Evolutionary conservation across 2,329 filamentous ascomycete genomes (phyloP), one percentile per base, ranked within the genome.

Genomic region (Periconia sp.): DNA sequence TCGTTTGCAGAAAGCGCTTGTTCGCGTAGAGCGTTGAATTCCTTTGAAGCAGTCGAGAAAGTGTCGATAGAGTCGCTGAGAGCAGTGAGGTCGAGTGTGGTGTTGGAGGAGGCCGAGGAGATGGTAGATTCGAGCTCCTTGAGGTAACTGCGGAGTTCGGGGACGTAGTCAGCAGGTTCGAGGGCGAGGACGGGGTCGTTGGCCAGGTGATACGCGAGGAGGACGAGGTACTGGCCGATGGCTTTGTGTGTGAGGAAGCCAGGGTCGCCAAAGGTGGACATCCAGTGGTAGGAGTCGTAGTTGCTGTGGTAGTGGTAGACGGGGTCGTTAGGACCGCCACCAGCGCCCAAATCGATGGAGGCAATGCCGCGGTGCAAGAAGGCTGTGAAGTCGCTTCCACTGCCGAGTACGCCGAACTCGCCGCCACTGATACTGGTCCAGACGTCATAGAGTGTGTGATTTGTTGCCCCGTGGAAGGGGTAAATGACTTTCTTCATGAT

Each of bases 271-370:
- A 76, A 82, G 0, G 70, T 77, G 0, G 66, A 59, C 79, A 83
- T 82, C 81, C 81, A 83, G 53, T 78, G 74, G 55, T 79, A 81
- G 31, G 72, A 67, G 56, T 81, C 67, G 68, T 81, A 81, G 60
- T 71, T 73, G 27, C 73, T 76, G 59, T 81, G 78, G 60, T 80
- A 80, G 30, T 72, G 78, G 51, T 80, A 81, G 9, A 81, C 64
- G 0, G 78, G 72, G 43, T 77, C 76, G 1, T 65, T 62, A 2
- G 69, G 65, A 8, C 43, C 43, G 2, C 60, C 63, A 6, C 68
- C 70, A 27, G 74, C 66, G 19, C 77, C 77, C 55, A 79, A 65
- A 47, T 80, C 77, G 37, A 80, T 68, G 6, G 71, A 51, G 20
- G 69, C 62, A 27, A 78, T 77, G 15, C 78, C 78, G 18, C 72